phyloP scores from a whole-genome alignment of 768 basidiomycete species.

The Suillus bovinus region DNA sequence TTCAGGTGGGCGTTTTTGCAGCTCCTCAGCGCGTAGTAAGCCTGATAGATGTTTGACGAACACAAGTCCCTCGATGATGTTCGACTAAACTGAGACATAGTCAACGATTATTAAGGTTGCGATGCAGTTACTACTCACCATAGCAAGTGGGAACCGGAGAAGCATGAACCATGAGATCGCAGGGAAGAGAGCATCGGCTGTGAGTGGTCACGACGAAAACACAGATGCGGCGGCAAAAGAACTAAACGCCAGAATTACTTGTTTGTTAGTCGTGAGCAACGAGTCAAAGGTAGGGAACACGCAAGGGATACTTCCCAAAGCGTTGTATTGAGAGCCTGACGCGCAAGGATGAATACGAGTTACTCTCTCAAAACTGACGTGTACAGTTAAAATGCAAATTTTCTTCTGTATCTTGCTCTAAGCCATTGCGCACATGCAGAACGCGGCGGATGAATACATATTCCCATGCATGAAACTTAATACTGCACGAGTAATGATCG shows the following conservation, averaged over 20 bases:
- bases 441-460: conserved; percentile 82
- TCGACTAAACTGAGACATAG: conserved; percentile 55
- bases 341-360: not conserved
- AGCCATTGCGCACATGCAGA: conserved; percentile 75
- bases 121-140: conserved; percentile 49
- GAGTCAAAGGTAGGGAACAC: conserved; percentile 11
- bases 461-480: conserved; percentile 96
- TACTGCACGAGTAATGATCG: conserved; percentile 41
- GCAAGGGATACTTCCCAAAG: conserved; percentile 72
- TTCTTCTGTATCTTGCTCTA: conserved; percentile 78
- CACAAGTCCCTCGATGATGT: conserved; percentile 84
- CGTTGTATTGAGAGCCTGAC: conserved; percentile 55
- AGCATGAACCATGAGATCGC: conserved; percentile 89
- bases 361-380: conserved; percentile 17
- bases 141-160: conserved; percentile 81
- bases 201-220: conserved; percentile 66
- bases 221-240: conserved; percentile 76
- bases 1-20: conserved; percentile 84
- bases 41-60: conserved; percentile 75
- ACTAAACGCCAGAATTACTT: conserved; percentile 74
- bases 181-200: conserved; percentile 94
- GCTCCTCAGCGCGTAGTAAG: conserved; percentile 78
- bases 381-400: conserved; percentile 74
- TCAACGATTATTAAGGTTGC: conserved; percentile 3
- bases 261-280: conserved; percentile 1